Evolutionary conservation across 106 monocot genomes (phyloP).

Genomic region (Cymbidium sinense): DNA sequence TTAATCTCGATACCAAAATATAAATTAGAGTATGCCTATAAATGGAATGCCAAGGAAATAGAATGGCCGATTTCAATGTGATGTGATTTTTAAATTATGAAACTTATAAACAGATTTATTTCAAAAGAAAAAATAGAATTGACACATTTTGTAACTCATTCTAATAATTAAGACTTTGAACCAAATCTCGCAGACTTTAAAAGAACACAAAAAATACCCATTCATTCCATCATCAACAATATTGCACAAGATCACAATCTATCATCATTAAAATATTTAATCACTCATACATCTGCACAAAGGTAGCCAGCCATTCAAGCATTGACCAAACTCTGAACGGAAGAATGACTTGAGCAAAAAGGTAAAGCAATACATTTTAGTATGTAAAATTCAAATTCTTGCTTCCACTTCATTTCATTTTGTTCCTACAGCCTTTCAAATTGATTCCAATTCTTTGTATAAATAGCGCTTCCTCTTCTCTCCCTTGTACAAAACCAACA

Average conservation of each 20-base stretch:
- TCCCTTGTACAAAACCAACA: conserved; percentile 1
- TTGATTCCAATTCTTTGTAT: background rate
- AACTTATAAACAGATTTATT: background rate
- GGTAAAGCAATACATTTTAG: background rate
- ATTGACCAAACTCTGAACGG: background rate
- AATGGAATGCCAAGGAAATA: background rate
- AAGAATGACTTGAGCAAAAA: background rate
- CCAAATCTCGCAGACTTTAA: background rate
- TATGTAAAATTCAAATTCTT: background rate
- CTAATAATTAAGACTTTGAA: background rate
- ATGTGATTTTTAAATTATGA: background rate
- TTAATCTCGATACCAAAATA: background rate
- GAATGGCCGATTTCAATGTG: background rate
- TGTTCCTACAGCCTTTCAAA: background rate
- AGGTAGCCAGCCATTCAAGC: background rate
- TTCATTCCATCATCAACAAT: background rate
- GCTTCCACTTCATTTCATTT: conserved; percentile 1
- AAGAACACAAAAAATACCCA: background rate
- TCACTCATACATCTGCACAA: background rate
- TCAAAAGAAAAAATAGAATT: background rate
- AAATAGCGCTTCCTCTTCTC: background rate
- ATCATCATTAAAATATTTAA: background rate
- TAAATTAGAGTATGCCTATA: background rate
- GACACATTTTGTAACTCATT: background rate
- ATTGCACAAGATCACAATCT: background rate